Conservation (phyloP, 306 rosid genomes). For the Rosa chinensis region DNA sequence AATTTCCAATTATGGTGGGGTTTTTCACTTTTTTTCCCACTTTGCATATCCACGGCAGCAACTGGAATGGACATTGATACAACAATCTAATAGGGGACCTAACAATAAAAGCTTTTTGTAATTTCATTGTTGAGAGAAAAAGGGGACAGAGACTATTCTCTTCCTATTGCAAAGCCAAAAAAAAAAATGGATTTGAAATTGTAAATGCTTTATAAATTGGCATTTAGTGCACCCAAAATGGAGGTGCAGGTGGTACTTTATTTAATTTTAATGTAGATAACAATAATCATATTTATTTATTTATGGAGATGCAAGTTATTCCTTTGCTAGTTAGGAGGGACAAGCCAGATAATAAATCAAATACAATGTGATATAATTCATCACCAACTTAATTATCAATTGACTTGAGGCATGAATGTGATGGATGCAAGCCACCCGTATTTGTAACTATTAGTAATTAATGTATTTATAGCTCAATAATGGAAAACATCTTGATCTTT, state of each 20-base stretch:
- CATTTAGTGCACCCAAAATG: background rate
- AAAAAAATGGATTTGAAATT: background rate
- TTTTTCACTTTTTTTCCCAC: background rate
- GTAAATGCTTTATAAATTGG: background rate
- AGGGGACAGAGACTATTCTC: background rate
- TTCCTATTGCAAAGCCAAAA: background rate
- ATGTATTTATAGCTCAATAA: background rate
- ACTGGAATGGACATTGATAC: background rate
- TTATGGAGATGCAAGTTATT: background rate
- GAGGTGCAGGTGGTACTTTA: background rate
- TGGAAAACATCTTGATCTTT: too few relatives aligned
- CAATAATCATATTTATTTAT: background rate
- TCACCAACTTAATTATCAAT: conserved; percentile 5
- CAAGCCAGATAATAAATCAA: conserved; percentile 17
- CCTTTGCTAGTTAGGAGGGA: background rate
- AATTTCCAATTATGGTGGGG: conserved; percentile 23
- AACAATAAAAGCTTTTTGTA: background rate
- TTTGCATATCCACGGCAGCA: background rate
- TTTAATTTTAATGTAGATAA: background rate
- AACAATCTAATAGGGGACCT: background rate
- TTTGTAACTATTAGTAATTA: background rate
- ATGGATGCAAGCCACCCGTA: background rate
- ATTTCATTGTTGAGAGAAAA: background rate
- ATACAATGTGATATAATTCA: background rate
- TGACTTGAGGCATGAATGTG: conserved; percentile 14